Percentiles rank a stretch among this genome's conserved stretches.
These are phyloP conservation scores for Aspergillus floridensis DNA, from an alignment of 2,329 filamentous ascomycete genomes.

Conservation along the genomic window DNA sequence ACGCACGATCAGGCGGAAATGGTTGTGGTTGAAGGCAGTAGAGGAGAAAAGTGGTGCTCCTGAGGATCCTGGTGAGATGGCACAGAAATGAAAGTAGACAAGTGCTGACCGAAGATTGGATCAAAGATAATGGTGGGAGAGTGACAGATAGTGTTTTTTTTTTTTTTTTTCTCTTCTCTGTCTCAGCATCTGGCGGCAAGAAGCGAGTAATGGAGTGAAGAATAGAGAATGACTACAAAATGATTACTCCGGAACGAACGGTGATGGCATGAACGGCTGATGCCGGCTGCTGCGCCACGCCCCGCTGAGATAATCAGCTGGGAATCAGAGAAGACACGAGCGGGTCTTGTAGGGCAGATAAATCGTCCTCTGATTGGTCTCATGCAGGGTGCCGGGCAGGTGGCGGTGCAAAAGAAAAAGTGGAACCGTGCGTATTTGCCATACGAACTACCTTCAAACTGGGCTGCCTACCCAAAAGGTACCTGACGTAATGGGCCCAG, in stretches of 20 bases:
- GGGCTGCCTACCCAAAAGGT: no score
- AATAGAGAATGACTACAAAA: not conserved
- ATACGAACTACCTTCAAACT: not conserved
- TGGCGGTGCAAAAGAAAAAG: not conserved
- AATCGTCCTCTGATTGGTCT: not conserved
- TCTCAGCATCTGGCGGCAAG: not conserved
- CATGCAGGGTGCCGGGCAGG: not conserved
- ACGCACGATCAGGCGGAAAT: not conserved
- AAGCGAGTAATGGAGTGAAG: conserved; percentile 1
- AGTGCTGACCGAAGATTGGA: not conserved
- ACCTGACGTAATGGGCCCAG: not conserved
- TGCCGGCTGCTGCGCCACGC: not conserved
- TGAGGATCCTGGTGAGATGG: not conserved
- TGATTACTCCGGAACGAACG: not conserved
- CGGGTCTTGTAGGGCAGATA: conserved; percentile 2
- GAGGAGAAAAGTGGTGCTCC: not conserved
- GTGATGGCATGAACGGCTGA: not conserved
- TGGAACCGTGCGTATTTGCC: not conserved
- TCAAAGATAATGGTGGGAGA: not conserved
- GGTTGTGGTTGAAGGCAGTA: not conserved
- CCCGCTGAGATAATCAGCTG: not conserved
- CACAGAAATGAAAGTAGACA: not conserved
- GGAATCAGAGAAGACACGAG: no score
- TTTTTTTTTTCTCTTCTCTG: no score
- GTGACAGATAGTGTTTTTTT: not conserved